Percentiles rank a stretch among this genome's conserved stretches.
These are phyloP conservation scores for Mycena indigotica DNA, from an alignment of 768 basidiomycete genomes.

Conservation along the genomic window DNA sequence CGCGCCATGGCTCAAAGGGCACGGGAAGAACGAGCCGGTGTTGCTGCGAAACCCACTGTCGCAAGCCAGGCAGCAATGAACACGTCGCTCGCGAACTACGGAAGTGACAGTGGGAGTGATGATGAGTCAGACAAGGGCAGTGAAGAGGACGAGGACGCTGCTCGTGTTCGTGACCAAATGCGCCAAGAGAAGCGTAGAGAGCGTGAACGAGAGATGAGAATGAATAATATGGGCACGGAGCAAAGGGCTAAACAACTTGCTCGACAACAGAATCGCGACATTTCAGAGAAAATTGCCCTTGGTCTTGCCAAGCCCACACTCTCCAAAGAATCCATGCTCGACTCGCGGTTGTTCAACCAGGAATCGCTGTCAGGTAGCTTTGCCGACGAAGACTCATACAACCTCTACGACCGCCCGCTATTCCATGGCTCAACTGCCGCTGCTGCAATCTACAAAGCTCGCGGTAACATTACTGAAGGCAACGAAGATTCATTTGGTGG, in stretches of 20 bases:
- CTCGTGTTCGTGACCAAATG: constrained; percentile 86
- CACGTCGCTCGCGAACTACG: constrained; percentile 82
- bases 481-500: constrained; percentile 93
- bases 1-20: constrained; percentile 93
- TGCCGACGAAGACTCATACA: constrained; percentile 92
- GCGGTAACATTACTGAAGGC: constrained; percentile 80
- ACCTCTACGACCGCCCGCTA: constrained; percentile 89
- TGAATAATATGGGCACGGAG: constrained; percentile 99
- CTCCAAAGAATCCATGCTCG: constrained; percentile 96
- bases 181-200: constrained; percentile 89
- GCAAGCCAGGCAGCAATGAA: constrained; percentile 72
- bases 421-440: constrained; percentile 97
- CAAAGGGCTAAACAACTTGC: constrained; percentile 95
- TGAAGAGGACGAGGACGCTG: constrained; percentile 83
- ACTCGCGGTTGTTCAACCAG: constrained; percentile 96
- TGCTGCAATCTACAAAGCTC: constrained; percentile 99
- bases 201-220: constrained; percentile 95
- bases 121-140: constrained; percentile 55
- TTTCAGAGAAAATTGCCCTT: constrained; percentile 97
- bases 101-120: constrained; percentile 67
- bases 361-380: constrained; percentile 82
- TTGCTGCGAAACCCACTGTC: constrained; percentile 66
- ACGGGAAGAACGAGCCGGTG: constrained; percentile 88
- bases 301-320: constrained; percentile 95
- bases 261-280: constrained; percentile 96